Conservation (phyloP, 352 stramenopile species). For the Aphanomyces cochlioides region DNA sequence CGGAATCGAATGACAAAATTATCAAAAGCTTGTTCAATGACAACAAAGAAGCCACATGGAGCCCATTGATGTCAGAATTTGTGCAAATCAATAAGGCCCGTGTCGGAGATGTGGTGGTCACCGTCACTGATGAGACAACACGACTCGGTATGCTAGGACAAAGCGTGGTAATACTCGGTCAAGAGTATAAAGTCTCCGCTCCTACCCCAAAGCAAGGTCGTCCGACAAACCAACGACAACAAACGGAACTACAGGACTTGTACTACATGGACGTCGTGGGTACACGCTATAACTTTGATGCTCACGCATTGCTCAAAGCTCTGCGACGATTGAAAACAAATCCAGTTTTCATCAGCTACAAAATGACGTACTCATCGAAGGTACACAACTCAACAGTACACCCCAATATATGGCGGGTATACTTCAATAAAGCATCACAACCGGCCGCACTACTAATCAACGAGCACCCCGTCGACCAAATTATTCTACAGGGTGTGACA, state of each 20-base stretch:
- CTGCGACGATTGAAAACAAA: constrained; percentile 7
- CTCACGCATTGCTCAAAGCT: background rate
- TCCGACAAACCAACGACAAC: background rate
- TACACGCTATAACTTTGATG: constrained; percentile 8
- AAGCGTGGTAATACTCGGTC: background rate
- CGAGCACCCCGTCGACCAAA: background rate
- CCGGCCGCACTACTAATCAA: background rate
- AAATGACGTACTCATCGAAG: background rate
- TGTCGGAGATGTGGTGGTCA: background rate
- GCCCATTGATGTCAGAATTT: background rate
- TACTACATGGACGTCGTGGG: constrained; percentile 16
- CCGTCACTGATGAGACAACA: background rate
- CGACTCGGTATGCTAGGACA: background rate
- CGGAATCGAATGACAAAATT: constrained; percentile 7
- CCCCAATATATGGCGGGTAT: constrained; percentile 9
- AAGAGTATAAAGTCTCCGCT: background rate
- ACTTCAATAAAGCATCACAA: background rate
- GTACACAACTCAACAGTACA: background rate
- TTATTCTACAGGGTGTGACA: background rate
- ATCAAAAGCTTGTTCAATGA: background rate
- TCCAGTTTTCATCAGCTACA: background rate
- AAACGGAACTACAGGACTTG: background rate
- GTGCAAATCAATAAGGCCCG: constrained; percentile 4
- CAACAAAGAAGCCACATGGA: background rate
- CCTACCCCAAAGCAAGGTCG: background rate